phyloP scores from a whole-genome alignment of 1,139 yeast genomes.

The Komagataea norvegica region DNA sequence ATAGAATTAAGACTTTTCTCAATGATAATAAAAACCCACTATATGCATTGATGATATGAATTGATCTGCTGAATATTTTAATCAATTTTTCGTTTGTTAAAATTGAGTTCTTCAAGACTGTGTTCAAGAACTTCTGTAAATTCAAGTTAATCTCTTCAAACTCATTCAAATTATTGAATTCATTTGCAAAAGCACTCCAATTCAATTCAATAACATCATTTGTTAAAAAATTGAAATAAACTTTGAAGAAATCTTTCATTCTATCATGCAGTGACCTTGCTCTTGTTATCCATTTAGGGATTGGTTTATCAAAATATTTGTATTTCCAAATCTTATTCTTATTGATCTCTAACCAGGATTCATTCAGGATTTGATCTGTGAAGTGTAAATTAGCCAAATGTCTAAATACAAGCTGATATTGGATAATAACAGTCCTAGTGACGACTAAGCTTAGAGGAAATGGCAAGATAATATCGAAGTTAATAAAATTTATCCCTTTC shows the following conservation, averaged over 20 bases:
- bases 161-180: constrained; percentile 34
- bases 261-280: constrained; percentile 55
- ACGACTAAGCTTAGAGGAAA: constrained; percentile 81
- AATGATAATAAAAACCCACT: constrained; percentile 51
- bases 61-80: constrained; percentile 40
- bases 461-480: constrained; percentile 67
- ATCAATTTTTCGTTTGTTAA: constrained; percentile 58
- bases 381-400: constrained; percentile 61
- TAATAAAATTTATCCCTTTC: constrained; percentile 47
- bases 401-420: constrained; percentile 78
- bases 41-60: constrained; percentile 48
- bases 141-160: constrained; percentile 47
- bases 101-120: constrained; percentile 62
- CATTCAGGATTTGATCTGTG: constrained; percentile 54
- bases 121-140: constrained; percentile 57
- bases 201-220: constrained; percentile 58
- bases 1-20: constrained; percentile 50
- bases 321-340: constrained; percentile 66
- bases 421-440: constrained; percentile 64
- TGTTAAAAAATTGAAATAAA: constrained; percentile 52
- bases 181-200: constrained; percentile 39
- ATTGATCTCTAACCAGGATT: constrained; percentile 71
- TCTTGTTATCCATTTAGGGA: constrained; percentile 54
- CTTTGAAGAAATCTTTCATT: constrained; percentile 57
- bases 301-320: constrained; percentile 35